Evolutionary conservation across 495 filamentous ascomycete genomes (phyloP).

Genomic region (Penicillium crystallinum): DNA sequence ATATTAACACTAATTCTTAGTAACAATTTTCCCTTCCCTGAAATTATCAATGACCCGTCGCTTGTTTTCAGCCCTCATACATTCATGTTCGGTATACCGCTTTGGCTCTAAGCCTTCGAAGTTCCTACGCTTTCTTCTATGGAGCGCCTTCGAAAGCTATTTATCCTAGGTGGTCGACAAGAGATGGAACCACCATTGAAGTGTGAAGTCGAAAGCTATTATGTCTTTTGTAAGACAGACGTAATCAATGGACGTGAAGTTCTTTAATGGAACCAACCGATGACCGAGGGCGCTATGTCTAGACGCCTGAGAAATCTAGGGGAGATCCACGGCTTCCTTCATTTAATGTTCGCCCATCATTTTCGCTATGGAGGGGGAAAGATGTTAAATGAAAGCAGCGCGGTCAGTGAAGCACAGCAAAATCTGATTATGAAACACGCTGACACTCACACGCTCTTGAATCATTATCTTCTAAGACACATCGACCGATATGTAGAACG

Average conservation of each 20-base stretch:
- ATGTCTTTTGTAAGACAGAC: constrained; percentile 20
- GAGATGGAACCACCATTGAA: constrained; percentile 20
- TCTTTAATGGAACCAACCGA: constrained; percentile 15
- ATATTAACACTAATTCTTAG: constrained; percentile 8
- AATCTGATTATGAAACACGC: constrained; percentile 37
- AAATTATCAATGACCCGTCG: constrained; percentile 24
- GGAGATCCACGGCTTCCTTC: constrained; percentile 22
- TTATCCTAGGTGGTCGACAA: constrained; percentile 13
- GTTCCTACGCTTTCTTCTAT: constrained; percentile 17
- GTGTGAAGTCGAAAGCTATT: constrained; percentile 15
- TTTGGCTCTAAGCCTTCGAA: constrained; percentile 18
- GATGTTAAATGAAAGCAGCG: constrained; percentile 17
- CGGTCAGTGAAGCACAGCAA: constrained; percentile 33
- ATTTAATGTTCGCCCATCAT: constrained; percentile 17
- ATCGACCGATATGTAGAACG: constrained; percentile 29
- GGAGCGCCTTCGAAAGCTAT: constrained; percentile 18
- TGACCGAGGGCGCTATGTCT: constrained; percentile 13
- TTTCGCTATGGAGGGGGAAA: constrained; percentile 21
- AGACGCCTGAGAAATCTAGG: constrained; percentile 15
- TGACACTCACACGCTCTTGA: constrained; percentile 27
- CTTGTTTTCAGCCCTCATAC: constrained; percentile 23
- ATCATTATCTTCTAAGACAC: constrained; percentile 32
- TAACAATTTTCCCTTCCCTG: constrained; percentile 22
- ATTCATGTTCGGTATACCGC: constrained; percentile 21
- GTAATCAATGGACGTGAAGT: constrained; percentile 5